Conservation (phyloP, 768 basidiomycete genomes). For the Gautieria morchelliformis region DNA sequence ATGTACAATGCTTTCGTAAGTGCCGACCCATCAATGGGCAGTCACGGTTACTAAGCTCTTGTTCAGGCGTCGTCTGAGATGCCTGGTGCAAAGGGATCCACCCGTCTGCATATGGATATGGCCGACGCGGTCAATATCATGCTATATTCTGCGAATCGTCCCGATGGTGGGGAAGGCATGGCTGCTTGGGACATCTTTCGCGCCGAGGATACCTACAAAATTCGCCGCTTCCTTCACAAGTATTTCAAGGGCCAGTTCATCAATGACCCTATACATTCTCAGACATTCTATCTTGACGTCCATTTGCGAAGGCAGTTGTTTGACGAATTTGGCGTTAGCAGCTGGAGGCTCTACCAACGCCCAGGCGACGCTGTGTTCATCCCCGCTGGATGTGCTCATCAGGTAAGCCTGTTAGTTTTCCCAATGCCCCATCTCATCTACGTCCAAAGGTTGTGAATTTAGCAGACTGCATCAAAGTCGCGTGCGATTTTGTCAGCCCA, state of each 20-base stretch:
- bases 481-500: constrained; percentile 89
- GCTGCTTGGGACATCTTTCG: constrained; percentile 91
- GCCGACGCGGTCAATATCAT: constrained; percentile 90
- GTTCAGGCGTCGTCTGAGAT: constrained; percentile 46
- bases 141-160: constrained; percentile 54
- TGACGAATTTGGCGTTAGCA: constrained; percentile 59
- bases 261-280: constrained; percentile 85
- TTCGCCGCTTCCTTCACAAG: constrained; percentile 64
- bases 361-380: constrained; percentile 94
- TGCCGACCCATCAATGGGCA: neutral
- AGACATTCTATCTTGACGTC: constrained; percentile 77
- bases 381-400: constrained; percentile 88
- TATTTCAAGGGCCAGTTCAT: constrained; percentile 43
- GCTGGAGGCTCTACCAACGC: constrained; percentile 79
- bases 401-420: constrained; percentile 37
- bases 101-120: constrained; percentile 90
- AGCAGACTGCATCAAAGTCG: constrained; percentile 93
- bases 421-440: neutral
- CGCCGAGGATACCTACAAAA: constrained; percentile 68
- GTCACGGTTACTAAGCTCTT: neutral
- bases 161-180: constrained; percentile 57
- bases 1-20: constrained; percentile 78
- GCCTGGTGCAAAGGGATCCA: constrained; percentile 71
- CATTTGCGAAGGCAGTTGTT: constrained; percentile 56
- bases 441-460: constrained; percentile 71